Base-by-base conservation (phyloP, 2,329 filamentous ascomycete species). In the Pseudogymnoascus pannorum region DNA sequence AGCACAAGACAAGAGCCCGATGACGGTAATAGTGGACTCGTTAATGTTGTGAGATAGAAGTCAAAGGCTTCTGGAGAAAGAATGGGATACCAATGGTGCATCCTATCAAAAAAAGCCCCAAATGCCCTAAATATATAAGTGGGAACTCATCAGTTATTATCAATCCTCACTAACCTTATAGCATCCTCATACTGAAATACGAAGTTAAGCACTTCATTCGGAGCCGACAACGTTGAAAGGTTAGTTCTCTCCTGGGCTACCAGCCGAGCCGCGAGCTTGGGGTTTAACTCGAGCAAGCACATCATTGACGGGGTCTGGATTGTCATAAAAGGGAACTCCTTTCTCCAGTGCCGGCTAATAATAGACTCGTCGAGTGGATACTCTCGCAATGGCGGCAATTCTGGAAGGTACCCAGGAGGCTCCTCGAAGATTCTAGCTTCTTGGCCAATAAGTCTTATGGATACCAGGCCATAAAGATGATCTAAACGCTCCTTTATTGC, bases 41-140 rank as follows among this genome's bases (percentile, higher is more conserved):
- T n/a, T n/a, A n/a, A n/a, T n/a, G n/a, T n/a, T n/a, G n/a, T n/a
- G 16, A 64, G 65, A 59, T 68, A 69, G 4, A 64, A 44, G 8
- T 63, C 66, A 6, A 67, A 61, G 58, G 68, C 70, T 12, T 65
- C 62, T 11, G 62, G 60, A 9, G 61, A 62, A 3, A 72, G 59
- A 20, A 72, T 64, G 4, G 70, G 70, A 60, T 71, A 72, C 64
- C 67, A 71, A 18, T 48, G 40, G 54, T 72, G 69, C 14, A 72
- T 63, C 24, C 65, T 58, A 2, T 64, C 63, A 4, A 67, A 71
- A 61, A 71, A 71, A 31, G 62, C 62, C 2, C 60, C 63, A 14
- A 72, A 61, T 2, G 65, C 68, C 22, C 60, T 62, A 22, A 64
- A 61, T 38, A 38, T 12, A 14, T 40, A 16, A 38, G 24, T 12